Evolutionary conservation across 805 yeast species (phyloP), one percentile per base, ranked within the genome.

Genomic region (Sungouiozyma ichnusensis): DNA sequence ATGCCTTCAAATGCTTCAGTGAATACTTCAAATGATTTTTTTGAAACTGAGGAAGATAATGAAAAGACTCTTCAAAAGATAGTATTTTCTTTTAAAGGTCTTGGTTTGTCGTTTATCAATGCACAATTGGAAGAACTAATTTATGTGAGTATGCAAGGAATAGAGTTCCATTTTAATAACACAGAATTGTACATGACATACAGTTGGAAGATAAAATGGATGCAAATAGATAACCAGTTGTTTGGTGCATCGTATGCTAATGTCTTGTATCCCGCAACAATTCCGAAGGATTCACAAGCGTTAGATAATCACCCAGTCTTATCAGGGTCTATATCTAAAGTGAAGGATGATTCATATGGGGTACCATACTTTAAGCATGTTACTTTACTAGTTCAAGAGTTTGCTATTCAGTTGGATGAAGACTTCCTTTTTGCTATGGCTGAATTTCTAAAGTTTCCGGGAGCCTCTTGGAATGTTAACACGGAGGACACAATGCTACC

Each of bases 351-450:
- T 41, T 69, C 84, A 3, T 95, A 88, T 58, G 98, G 98, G 16
- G 90, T 94, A 14, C 65, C 77, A 13, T 88, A 82, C 58, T 79
- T 90, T 57, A 94, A 94, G 60, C 87, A 86, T 63, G 96, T 96
- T 0, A 90, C 98, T 0, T 58, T 85, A 2, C 65, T 94, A 43
- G 62, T 92, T 39, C 98, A 92, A 63, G 97, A 90, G 55, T 74
- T 92, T 74, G 79, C 97, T 0, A 65, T 92, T 36, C 97, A 92
- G 55, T 73, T 90, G 36, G 98, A 92, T 60, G 98, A 92, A 62
- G 96, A 90, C 57, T 86, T 92, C 60, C 60, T 90, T 49, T 79
- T 81, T 58, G 86, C 94, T 0, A 57, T 88, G 37, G 59, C 88
- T 35, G 95, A 87, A 36, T 86, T 87, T 53, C 72, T 81, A 4